These are phyloP conservation scores for Pythium apleroticum DNA, from an alignment of 352 stramenopile genomes.

Conservation along the genomic window DNA sequence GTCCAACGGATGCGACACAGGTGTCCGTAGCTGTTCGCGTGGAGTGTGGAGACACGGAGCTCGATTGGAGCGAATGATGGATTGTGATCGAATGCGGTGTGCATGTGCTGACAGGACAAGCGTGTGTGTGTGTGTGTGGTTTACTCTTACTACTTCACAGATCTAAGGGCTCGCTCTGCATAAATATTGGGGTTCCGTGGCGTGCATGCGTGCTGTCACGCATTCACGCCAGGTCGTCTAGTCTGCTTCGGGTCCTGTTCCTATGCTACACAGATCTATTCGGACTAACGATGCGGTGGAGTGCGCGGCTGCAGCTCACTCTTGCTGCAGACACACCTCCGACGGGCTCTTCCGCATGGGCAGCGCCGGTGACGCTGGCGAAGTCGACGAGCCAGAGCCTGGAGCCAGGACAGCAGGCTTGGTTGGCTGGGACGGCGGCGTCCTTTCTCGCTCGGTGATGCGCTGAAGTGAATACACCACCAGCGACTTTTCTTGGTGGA, in stretches of 20 bases:
- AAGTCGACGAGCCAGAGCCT: slow-evolving; percentile 20
- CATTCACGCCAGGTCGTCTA: slow-evolving; percentile 1
- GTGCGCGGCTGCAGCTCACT: slow-evolving; percentile 27
- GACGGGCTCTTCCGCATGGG: slow-evolving; percentile 35
- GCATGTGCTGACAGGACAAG: background rate
- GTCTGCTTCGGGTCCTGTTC: slow-evolving; percentile 9
- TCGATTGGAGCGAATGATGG: background rate
- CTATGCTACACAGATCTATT: slow-evolving; percentile 28
- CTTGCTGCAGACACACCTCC: slow-evolving; percentile 38
- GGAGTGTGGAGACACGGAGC: background rate
- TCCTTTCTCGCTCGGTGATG: slow-evolving; percentile 39
- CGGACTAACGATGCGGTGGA: slow-evolving; percentile 2
- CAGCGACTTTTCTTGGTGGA: slow-evolving; percentile 72
- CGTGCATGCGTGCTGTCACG: background rate
- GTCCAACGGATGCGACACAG: background rate
- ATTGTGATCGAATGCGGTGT: background rate
- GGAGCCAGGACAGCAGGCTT: background rate
- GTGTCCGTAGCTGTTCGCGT: too few species aligned
- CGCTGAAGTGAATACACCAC: slow-evolving; percentile 70
- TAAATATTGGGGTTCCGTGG: slow-evolving; percentile 15
- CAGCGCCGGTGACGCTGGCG: slow-evolving; percentile 43
- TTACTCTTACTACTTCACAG: slow-evolving; percentile 16
- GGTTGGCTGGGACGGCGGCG: background rate
- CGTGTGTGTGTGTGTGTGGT: slow-evolving; percentile 10
- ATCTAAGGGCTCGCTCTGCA: slow-evolving; percentile 13